Percentiles rank a stretch among this genome's conserved stretches.
These are phyloP conservation scores for Juncus inflexus DNA, from an alignment of 176 grass and related monocot species.

Conservation along the genomic window DNA sequence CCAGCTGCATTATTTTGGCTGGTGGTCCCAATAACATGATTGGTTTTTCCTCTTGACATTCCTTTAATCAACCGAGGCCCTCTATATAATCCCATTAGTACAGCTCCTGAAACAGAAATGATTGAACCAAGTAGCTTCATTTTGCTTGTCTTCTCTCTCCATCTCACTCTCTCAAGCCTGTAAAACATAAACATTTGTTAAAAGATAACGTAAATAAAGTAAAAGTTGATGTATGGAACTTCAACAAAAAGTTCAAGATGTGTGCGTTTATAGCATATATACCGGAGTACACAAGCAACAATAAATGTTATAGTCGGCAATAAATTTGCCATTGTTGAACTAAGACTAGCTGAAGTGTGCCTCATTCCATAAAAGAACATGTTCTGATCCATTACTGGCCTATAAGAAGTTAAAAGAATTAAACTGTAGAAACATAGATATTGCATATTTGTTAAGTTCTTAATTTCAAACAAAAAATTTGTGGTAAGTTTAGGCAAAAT, in stretches of 20 bases:
- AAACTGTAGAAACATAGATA: constrained; percentile 10
- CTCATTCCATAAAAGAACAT: constrained; percentile 33
- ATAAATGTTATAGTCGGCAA: constrained; percentile 30
- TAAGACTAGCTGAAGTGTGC: constrained; percentile 29
- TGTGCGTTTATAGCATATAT: background rate
- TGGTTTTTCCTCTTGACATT: constrained; percentile 14
- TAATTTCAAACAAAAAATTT: constrained; percentile 1
- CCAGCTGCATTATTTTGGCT: constrained; percentile 22
- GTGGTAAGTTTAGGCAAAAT: background rate
- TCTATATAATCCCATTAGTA: constrained; percentile 34
- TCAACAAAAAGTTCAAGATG: too few species aligned
- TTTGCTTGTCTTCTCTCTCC: constrained; percentile 25
- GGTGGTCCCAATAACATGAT: background rate
- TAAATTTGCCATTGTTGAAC: constrained; percentile 22
- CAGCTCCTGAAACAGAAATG: constrained; percentile 26
- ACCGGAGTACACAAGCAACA: constrained; percentile 23
- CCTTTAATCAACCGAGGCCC: constrained; percentile 21
- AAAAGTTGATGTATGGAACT: too few species aligned
- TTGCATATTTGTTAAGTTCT: background rate
- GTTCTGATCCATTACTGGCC: constrained; percentile 34
- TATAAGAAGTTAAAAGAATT: constrained; percentile 10
- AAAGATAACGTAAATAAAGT: background rate
- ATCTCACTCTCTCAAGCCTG: constrained; percentile 34
- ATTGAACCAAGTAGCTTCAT: constrained; percentile 31
- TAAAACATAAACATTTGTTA: background rate